A percentile compares a stretch with the other conserved stretches of the same genome.
phyloP scores from a whole-genome alignment of 2,329 filamentous ascomycete genomes.

The Fusarium sp. region DNA sequence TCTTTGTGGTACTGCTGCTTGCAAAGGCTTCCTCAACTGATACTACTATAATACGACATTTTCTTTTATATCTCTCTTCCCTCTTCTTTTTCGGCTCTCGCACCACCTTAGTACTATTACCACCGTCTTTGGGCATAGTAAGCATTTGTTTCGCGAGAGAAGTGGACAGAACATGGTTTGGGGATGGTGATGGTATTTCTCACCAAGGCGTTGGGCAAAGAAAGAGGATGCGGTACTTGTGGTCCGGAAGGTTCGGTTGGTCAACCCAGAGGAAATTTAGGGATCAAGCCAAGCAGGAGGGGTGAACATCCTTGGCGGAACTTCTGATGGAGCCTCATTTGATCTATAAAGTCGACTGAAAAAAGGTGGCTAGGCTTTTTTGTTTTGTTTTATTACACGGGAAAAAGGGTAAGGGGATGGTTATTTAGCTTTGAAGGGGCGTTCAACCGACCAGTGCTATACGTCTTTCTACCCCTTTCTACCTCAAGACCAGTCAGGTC shows the following conservation, averaged over 20 bases:
- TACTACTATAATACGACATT: slow-evolving; percentile 32
- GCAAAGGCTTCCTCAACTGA: slow-evolving; percentile 99
- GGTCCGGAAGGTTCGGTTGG: slow-evolving; percentile 21
- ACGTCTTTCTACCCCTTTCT: slow-evolving; percentile 16
- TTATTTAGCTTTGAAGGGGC: slow-evolving; percentile 38
- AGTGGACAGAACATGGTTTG: slow-evolving; percentile 35
- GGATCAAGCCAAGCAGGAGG: neutral
- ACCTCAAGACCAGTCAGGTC: slow-evolving; percentile 18
- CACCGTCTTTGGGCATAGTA: slow-evolving; percentile 13
- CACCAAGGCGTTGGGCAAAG: slow-evolving; percentile 40
- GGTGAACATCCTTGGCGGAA: neutral
- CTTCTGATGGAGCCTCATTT: slow-evolving; percentile 11
- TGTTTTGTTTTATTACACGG: slow-evolving; percentile 26
- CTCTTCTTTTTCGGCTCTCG: slow-evolving; percentile 7
- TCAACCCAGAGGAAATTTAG: slow-evolving; percentile 17
- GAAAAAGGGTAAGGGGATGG: slow-evolving; percentile 18
- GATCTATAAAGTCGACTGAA: slow-evolving; percentile 4
- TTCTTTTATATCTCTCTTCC: slow-evolving; percentile 18
- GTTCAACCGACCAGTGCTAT: slow-evolving; percentile 45
- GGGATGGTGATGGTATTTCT: slow-evolving; percentile 32
- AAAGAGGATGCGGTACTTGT: slow-evolving; percentile 2
- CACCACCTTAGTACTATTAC: slow-evolving; percentile 14
- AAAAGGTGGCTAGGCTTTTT: slow-evolving; percentile 26
- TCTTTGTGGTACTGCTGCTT: slow-evolving; percentile 93
- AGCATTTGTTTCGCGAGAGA: slow-evolving; percentile 9